Base-by-base conservation (phyloP, 176 grass and related monocot genomes). In the Oryza meridionalis region DNA sequence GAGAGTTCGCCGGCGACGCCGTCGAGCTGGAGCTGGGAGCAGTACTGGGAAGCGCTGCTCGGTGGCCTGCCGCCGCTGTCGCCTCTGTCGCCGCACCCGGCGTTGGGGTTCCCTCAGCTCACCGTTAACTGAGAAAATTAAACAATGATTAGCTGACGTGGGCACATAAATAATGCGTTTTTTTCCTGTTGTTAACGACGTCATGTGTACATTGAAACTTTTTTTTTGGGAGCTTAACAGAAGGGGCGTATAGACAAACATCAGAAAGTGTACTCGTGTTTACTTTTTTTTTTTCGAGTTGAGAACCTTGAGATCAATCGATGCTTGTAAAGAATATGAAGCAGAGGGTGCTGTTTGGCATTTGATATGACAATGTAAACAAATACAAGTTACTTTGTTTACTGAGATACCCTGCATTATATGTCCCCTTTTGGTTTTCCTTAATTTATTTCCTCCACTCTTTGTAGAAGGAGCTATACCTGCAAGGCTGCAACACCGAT, bases 101-200 rank as follows among this genome's bases (percentile, higher is more conserved):
- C 85, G 25, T 10, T 89, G 19, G 88, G 83, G 33, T 96, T 86
- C 31, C 70, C 68, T 24, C 88, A 77, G 37, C 84, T 90, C 21
- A 85, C 67, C 13, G 89, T 94, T 50, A 86, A 21, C 71, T 85
- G 65, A 83, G 65, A 15, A 38, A 15, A 11, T 22, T 53, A n/a
- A 62, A 24, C 3, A 40, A 53, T 69, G 16, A 24, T 44, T 44
- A 58, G 17, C 51, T 21, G 3, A 72, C 26, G 17, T 16, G 76
- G 19, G n/a, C n/a, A 8, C 50, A 27, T 32, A 31, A 61, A 76
- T 74, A 81, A 81, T 7, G 33, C 13, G 4, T 51, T 5, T 69
- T 58, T 82, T 69, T 6, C 37, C 37, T 63, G 21, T 62, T 38
- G 63, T 69, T 67, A 61, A 59, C 61, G 16, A 37, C 33, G 38